A percentile compares a stretch with the other conserved stretches of the same genome.
phyloP scores from a whole-genome alignment of 1,284 basidiomycete species.

The Microbotryum silenes-acaulis region DNA sequence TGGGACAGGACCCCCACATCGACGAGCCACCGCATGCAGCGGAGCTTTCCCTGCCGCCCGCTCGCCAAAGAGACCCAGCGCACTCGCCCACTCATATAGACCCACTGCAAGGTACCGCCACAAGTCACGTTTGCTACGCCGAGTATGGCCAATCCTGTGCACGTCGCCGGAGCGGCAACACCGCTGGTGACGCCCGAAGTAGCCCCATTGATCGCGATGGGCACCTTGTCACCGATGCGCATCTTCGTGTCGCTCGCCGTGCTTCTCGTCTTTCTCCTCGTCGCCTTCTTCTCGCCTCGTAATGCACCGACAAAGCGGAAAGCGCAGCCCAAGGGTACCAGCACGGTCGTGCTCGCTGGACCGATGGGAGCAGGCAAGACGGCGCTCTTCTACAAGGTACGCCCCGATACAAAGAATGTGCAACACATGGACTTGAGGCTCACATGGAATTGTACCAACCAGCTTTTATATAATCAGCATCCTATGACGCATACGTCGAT shows the following conservation, averaged over 20 bases:
- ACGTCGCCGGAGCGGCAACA: too few relatives aligned
- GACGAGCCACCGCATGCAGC: too few relatives aligned
- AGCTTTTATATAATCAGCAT: constrained; percentile 31
- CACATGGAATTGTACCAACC: not conserved
- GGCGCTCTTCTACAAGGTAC: constrained; percentile 30
- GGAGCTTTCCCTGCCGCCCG: too few relatives aligned
- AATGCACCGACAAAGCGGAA: not conserved
- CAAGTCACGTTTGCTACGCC: not conserved
- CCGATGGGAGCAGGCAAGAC: constrained; percentile 34
- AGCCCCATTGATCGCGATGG: not conserved
- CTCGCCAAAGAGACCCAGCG: too few relatives aligned
- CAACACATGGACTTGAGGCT: not conserved
- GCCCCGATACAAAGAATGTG: not conserved
- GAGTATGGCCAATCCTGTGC: too few relatives aligned
- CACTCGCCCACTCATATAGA: too few relatives aligned
- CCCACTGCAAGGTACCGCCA: not conserved
- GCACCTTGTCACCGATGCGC: not conserved
- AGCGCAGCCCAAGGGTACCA: not conserved
- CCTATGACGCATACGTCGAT: constrained; percentile 31
- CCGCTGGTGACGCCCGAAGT: too few relatives aligned
- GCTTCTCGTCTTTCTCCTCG: constrained; percentile 16
- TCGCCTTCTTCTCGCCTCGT: constrained; percentile 3
- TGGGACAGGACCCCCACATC: too few relatives aligned
- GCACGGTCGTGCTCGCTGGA: constrained; percentile 27
- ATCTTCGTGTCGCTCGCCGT: constrained; percentile 17